These are phyloP conservation scores for Trypanosoma avium DNA, from an alignment of 208 protist species.

Conservation along the genomic window DNA sequence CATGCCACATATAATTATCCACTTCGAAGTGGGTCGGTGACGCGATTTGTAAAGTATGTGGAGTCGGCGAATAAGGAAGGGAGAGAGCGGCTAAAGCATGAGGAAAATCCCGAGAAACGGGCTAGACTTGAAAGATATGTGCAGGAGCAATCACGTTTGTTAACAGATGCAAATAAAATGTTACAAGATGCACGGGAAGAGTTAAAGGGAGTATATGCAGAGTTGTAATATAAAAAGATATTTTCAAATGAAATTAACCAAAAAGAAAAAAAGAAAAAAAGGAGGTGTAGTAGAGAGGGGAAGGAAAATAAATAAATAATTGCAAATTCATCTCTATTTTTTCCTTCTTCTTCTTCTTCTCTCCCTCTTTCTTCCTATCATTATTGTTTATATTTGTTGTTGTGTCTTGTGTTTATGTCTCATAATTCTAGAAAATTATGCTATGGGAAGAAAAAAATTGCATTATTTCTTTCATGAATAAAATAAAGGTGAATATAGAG, in stretches of 20 bases:
- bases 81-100: constrained; percentile 35
- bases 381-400: too few relatives aligned
- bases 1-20: constrained; percentile 58
- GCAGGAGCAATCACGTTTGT: constrained; percentile 54
- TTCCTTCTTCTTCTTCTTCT: too few relatives aligned
- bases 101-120: constrained; percentile 40
- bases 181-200: constrained; percentile 36
- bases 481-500: too few relatives aligned
- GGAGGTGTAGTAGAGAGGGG: too few relatives aligned
- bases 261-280: too few relatives aligned
- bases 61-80: constrained; percentile 47
- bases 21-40: constrained; percentile 72
- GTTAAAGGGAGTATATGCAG: background rate
- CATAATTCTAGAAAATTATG: too few relatives aligned
- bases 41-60: constrained; percentile 73
- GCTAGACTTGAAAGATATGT: constrained; percentile 55
- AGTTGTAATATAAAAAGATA: background rate
- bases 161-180: constrained; percentile 47
- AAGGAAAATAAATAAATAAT: too few relatives aligned
- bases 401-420: too few relatives aligned
- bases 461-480: too few relatives aligned
- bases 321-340: too few relatives aligned
- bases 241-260: background rate
- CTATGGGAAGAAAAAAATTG: too few relatives aligned
- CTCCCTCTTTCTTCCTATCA: too few relatives aligned